Conservation (phyloP, 225 moss, liverwort and hornwort species). For the Asterella californica region DNA sequence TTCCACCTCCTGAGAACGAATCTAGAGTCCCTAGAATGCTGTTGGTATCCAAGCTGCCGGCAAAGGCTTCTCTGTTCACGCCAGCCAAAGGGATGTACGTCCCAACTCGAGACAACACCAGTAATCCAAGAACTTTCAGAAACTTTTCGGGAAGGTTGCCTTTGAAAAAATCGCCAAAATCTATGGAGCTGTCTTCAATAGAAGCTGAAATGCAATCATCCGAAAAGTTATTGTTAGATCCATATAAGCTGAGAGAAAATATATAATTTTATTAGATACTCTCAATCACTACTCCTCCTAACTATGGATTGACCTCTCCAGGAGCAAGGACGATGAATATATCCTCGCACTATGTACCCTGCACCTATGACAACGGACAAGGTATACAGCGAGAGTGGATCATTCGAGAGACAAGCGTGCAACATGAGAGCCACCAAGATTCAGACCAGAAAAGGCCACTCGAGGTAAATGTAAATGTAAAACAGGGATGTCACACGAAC, state of each 20-base stretch:
- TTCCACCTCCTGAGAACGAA: slow-evolving; percentile 91
- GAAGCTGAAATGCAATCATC: slow-evolving; percentile 39
- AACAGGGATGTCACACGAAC: not conserved
- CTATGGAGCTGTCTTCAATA: slow-evolving; percentile 85
- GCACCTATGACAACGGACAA: not conserved
- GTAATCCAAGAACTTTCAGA: slow-evolving; percentile 64
- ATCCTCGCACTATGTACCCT: not conserved
- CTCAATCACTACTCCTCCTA: not conserved
- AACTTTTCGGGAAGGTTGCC: slow-evolving; percentile 85
- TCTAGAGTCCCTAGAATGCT: slow-evolving; percentile 83
- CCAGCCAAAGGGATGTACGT: slow-evolving; percentile 92
- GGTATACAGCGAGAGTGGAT: not conserved
- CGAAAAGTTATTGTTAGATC: not conserved
- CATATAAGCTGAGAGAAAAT: not conserved
- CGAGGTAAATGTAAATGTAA: not conserved
- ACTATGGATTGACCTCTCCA: not conserved
- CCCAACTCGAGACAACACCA: slow-evolving; percentile 78
- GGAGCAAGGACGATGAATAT: not conserved
- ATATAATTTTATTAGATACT: not conserved
- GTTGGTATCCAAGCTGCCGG: slow-evolving; percentile 79
- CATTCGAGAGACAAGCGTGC: not conserved
- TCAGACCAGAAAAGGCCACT: not conserved
- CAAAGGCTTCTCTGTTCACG: slow-evolving; percentile 83
- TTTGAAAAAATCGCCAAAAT: slow-evolving; percentile 89
- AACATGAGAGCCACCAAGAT: not conserved